Evolutionary conservation across 1,139 yeast species (phyloP), one percentile per base, ranked within the genome.

Genomic region (Saccharomyces hybrid): DNA sequence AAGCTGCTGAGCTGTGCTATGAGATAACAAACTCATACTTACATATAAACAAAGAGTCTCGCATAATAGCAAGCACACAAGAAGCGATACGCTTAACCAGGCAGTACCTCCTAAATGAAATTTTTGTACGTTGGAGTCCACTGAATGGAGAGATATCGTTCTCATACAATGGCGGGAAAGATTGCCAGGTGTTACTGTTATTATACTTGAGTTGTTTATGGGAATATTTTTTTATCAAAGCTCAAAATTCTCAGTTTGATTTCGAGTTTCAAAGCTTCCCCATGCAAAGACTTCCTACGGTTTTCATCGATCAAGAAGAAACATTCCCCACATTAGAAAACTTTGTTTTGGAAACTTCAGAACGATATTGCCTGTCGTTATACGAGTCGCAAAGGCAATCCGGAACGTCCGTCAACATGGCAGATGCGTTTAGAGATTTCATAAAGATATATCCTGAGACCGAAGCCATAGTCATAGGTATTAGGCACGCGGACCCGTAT

Each of bases 101-200:
- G 32, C 27, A 50, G 11, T 52, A 60, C 49, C 54, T 70, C n/a
- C 48, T 67, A 7, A 51, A 62, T 13, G 67, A 65, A 41, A 63
- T 68, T 4, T 64, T 70, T 49, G 53, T 62, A 1, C 58, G 60
- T 16, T 67, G 71, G 69, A 58, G 63, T 47, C 71, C 71, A 1
- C 55, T 62, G n/a, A 60, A 58, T 50, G 64, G 66, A 16, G 68
- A 65, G 25, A 65, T 66, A 11, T 65, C 72, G 2, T 67, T 70
- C 52, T 68, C 72, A 1, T 70, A 67, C 53, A 70, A 70, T 52
- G 73, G 73, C 23, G 73, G 73, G 5, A 70, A 70, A 54, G 73
- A 70, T 55, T 70, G 72, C 50, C 72, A 70, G 51, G 73, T 67
- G 1, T 52, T 70, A 13, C 52, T 70, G 29, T 52, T 70, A 26